Conservation (phyloP, 1,284 basidiomycete genomes). For the Cryptococcus floricola region DNA sequence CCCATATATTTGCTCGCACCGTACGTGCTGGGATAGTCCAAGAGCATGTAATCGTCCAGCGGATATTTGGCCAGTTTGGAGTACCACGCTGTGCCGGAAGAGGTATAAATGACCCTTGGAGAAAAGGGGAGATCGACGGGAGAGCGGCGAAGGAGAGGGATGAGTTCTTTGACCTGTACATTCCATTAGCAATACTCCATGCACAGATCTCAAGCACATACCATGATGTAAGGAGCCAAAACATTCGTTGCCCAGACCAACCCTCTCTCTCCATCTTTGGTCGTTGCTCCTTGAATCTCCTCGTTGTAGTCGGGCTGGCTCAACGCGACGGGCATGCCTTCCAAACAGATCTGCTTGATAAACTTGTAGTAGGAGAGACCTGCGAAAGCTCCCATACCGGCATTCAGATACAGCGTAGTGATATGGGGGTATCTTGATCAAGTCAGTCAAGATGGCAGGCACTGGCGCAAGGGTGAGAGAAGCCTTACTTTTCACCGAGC, state of each 20-base stretch:
- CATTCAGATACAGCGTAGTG: constrained; percentile 77
- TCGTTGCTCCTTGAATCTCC: constrained; percentile 62
- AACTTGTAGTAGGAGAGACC: constrained; percentile 58
- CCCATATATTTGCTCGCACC: constrained; percentile 74
- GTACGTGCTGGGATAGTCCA: constrained; percentile 62
- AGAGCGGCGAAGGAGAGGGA: constrained; percentile 37
- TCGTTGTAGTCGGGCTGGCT: constrained; percentile 61
- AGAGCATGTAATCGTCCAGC: constrained; percentile 65
- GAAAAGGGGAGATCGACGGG: constrained; percentile 45
- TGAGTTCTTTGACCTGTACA: constrained; percentile 42
- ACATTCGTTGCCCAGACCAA: constrained; percentile 82
- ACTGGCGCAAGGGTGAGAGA: neutral
- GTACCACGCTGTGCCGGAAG: constrained; percentile 64
- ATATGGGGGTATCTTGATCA: constrained; percentile 69
- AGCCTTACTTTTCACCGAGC: constrained; percentile 42
- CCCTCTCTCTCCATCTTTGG: constrained; percentile 65
- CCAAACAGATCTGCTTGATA: constrained; percentile 55
- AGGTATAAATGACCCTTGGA: constrained; percentile 74
- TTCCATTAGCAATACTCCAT: neutral
- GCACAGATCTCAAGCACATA: constrained; percentile 50
- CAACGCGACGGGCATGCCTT: constrained; percentile 52
- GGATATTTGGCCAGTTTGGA: constrained; percentile 53
- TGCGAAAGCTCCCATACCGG: constrained; percentile 66
- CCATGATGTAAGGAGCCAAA: constrained; percentile 75
- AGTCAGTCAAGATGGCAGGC: constrained; percentile 1